Base-by-base conservation (phyloP, 306 rosid species). In the Vicia sativa region DNA sequence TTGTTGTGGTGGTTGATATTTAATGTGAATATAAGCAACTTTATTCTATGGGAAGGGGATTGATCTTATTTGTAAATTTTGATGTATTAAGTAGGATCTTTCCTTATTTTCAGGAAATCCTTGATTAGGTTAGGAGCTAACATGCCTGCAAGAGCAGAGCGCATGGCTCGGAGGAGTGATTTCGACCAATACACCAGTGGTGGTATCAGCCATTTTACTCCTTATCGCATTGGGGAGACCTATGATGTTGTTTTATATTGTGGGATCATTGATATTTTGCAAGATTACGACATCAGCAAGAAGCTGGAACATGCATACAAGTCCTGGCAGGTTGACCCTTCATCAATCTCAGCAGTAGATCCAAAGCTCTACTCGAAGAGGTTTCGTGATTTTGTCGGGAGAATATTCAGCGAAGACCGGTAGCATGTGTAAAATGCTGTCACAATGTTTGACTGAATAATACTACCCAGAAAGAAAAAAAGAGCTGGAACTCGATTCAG, bases 101-200 rank as follows among this genome's bases (percentile, higher is more conserved):
- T 45, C 6, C 37, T 53, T 34, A 34, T 28, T 79, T 69, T 71
- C 97, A 95, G 97, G 85, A 91, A 84, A 66, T 81, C 97, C 3
- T 72, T 91, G 79, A 95, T 95, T 66, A 86, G 99, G 50, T 71
- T 95, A 70, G 99, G 99, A 45, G 97, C 99, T 28, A 95, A 95
- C 66, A 88, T 82, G 97, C 97, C 99, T 7, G 99, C 97, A 2
- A 84, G 97, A 80, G 99, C 96, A 2, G 99, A 91, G 78, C 86
- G 87, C 56, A 79, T 87, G 95, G 84, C 88, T 23, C 77, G 99
- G 55, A 79, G 84, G 77, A 91, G 97, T 16, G 96, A 88, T 76
- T 90, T 88, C 0, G 95, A 91, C 82, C 96, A 84, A 45, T 90
- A 95, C 79, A 79, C 78, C 3, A 72, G 82, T 0, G 85, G 81